phyloP scores from a whole-genome alignment of 2,329 filamentous ascomycete genomes.

The Fusarium armeniacum region DNA sequence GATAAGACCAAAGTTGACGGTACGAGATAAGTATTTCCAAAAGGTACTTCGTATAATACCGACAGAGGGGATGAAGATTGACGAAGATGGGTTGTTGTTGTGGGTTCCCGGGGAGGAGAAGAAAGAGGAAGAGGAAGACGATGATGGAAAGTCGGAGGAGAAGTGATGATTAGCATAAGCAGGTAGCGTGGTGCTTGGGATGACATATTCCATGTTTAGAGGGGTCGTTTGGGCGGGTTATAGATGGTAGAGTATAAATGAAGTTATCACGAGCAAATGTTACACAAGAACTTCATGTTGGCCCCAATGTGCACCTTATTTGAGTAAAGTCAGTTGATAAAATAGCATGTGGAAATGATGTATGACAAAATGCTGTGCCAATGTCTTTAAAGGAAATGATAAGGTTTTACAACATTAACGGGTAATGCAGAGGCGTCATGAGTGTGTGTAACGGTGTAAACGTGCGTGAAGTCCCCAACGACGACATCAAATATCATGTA shows the following conservation, averaged over 20 bases:
- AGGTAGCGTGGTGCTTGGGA: conserved; percentile 12
- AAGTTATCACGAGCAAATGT: conserved; percentile 29
- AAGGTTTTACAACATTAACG: conserved; percentile 16
- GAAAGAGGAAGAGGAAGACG: conserved; percentile 35
- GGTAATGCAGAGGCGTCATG: conserved; percentile 20
- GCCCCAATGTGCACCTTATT: neutral
- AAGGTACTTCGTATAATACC: conserved; percentile 87
- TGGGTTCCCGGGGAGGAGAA: conserved; percentile 66
- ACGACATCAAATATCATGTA: neutral
- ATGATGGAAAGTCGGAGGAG: conserved; percentile 19
- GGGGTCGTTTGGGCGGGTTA: conserved; percentile 1
- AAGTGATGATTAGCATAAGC: conserved; percentile 23
- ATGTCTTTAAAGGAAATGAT: conserved; percentile 7
- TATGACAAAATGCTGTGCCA: conserved; percentile 20
- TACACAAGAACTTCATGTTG: neutral
- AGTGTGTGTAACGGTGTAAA: conserved; percentile 8
- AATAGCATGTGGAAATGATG: neutral
- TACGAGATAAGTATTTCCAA: conserved; percentile 93
- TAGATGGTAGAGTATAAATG: conserved; percentile 28
- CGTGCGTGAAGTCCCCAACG: conserved; percentile 7
- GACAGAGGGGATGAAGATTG: conserved; percentile 77
- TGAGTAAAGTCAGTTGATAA: neutral
- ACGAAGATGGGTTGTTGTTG: conserved; percentile 74
- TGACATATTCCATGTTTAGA: conserved; percentile 17
- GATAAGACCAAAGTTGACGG: conserved; percentile 79